Conservation (phyloP, 1,284 basidiomycete genomes). For the Rhodotorula sp. region DNA sequence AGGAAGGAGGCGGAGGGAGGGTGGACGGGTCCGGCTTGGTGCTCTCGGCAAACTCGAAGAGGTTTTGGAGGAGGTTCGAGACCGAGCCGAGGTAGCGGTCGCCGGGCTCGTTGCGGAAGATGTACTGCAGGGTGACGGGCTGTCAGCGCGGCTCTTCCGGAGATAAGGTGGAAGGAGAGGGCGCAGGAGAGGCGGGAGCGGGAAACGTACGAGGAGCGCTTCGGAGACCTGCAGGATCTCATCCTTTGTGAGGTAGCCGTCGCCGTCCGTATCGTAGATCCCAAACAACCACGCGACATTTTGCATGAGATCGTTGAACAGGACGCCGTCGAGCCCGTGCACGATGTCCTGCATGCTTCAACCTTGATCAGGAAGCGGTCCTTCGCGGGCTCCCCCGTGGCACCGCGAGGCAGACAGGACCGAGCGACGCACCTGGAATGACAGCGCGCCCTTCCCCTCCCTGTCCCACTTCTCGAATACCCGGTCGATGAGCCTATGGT, state of each 20-base stretch:
- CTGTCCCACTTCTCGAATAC: slow-evolving; percentile 91
- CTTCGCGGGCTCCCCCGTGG: not conserved
- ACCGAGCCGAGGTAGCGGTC: slow-evolving; percentile 95
- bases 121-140: slow-evolving; percentile 65
- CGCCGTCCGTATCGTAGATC: slow-evolving; percentile 92
- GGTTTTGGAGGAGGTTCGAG: slow-evolving; percentile 93
- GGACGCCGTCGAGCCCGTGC: slow-evolving; percentile 81
- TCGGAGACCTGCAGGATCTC: slow-evolving; percentile 90
- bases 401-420: not conserved
- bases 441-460: slow-evolving; percentile 74
- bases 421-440: slow-evolving; percentile 67
- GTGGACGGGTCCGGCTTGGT: slow-evolving; percentile 25
- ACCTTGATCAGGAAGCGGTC: no score
- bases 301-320: slow-evolving; percentile 96
- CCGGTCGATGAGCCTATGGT: slow-evolving; percentile 72
- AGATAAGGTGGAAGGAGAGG: not conserved
- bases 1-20: not conserved
- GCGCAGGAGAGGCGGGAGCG: slow-evolving; percentile 5
- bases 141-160: not conserved
- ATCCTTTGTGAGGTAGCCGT: slow-evolving; percentile 91
- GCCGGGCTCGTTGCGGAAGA: slow-evolving; percentile 96
- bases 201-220: slow-evolving; percentile 77
- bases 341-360: slow-evolving; percentile 73
- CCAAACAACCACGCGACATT: slow-evolving; percentile 99
- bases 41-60: slow-evolving; percentile 93